phyloP scores from a whole-genome alignment of 345 rosid genomes.

The Syzygium aqueum region DNA sequence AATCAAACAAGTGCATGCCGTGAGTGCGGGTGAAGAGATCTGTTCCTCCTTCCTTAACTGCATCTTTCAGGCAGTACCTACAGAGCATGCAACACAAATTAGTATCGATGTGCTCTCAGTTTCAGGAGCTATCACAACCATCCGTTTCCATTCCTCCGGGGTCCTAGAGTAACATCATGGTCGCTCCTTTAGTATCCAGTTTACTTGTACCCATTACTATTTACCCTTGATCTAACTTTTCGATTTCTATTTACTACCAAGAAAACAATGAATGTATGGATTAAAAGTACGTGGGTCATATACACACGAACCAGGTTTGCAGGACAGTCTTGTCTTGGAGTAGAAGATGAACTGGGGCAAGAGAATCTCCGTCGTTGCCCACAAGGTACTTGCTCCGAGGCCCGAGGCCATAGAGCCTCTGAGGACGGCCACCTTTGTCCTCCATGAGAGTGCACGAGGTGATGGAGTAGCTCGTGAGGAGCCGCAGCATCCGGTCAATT shows the following conservation, averaged over 20 bases:
- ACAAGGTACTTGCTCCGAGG: neutral
- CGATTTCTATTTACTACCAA: neutral
- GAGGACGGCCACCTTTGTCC: neutral
- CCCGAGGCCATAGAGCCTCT: neutral
- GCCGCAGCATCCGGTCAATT: neutral
- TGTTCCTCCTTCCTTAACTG: neutral
- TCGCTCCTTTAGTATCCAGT: neutral
- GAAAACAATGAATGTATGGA: conserved; percentile 19
- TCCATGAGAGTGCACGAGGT: neutral
- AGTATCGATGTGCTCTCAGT: neutral
- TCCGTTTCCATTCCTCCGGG: too few relatives aligned
- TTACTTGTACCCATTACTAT: neutral
- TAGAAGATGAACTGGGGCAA: too few relatives aligned
- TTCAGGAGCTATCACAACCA: neutral
- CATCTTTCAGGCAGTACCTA: neutral
- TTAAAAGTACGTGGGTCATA: neutral
- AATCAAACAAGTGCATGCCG: neutral
- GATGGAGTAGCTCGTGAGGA: neutral
- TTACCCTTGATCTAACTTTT: too few relatives aligned
- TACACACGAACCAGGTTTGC: neutral
- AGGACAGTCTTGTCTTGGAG: conserved; percentile 1
- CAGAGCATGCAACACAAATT: neutral
- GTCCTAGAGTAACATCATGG: neutral
- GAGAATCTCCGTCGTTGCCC: neutral
- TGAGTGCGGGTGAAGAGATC: neutral